Percentiles rank a stretch among this genome's conserved stretches.
phyloP scores from a whole-genome alignment of 495 filamentous ascomycete species.

The Lineolata rhizophorae region DNA sequence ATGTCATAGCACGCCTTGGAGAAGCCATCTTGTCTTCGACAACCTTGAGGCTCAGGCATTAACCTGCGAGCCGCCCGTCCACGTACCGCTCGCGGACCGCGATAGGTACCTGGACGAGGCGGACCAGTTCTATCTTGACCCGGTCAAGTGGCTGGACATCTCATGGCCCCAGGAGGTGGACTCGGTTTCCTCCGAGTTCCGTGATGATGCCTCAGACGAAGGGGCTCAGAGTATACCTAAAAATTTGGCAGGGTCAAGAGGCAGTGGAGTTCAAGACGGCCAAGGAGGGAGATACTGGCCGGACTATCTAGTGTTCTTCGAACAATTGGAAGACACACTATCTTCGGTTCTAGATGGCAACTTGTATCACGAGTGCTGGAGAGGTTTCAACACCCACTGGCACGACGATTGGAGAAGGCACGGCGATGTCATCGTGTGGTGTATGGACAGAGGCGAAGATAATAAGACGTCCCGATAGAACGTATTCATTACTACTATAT shows the following conservation, averaged over 20 bases:
- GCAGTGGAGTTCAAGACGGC: constrained; percentile 3
- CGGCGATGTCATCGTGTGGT: constrained; percentile 79
- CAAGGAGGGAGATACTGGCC: constrained; percentile 27
- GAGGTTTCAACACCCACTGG: constrained; percentile 56
- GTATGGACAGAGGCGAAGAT: too few species aligned
- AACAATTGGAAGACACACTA: constrained; percentile 14
- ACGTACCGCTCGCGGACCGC: constrained; percentile 33
- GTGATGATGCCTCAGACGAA: background rate
- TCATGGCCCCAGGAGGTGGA: background rate
- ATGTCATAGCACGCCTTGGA: constrained; percentile 96
- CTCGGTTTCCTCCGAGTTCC: background rate
- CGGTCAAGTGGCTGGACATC: constrained; percentile 30
- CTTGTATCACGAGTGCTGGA: constrained; percentile 44
- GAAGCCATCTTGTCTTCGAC: constrained; percentile 58
- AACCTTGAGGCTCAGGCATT: constrained; percentile 65
- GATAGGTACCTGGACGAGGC: constrained; percentile 64
- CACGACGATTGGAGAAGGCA: constrained; percentile 72
- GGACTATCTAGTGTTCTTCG: constrained; percentile 42
- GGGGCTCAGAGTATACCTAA: too few species aligned
- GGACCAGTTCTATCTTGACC: constrained; percentile 63
- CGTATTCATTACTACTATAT: too few species aligned
- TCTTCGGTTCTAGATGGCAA: background rate
- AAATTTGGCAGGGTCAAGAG: too few species aligned
- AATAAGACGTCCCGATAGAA: too few species aligned
- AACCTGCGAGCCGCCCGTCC: constrained; percentile 73